Conservation (phyloP, 2,329 filamentous ascomycete genomes). For the Coccinonectria pachysandricola region DNA sequence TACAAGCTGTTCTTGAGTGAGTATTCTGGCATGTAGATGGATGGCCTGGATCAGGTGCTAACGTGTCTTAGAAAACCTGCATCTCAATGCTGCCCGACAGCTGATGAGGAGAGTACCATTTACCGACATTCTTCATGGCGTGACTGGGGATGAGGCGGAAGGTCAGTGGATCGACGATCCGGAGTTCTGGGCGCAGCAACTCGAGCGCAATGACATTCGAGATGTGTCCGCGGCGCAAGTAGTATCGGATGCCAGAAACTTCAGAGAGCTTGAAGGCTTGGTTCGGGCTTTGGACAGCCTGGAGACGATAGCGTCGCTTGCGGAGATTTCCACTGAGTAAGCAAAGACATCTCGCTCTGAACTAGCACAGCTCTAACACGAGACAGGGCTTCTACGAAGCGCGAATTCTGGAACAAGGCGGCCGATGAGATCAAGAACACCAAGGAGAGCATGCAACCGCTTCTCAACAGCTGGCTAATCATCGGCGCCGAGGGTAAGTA, state of each 20-base stretch:
- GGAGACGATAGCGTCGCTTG: slow-evolving; percentile 53
- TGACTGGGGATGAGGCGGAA: slow-evolving; percentile 27
- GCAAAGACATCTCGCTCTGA: slow-evolving; percentile 14
- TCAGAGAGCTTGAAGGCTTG: slow-evolving; percentile 59
- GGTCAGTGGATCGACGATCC: slow-evolving; percentile 29
- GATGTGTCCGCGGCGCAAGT: slow-evolving; percentile 32
- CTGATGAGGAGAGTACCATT: slow-evolving; percentile 43
- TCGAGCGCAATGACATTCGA: slow-evolving; percentile 26
- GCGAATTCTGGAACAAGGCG: slow-evolving; percentile 45
- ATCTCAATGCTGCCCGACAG: slow-evolving; percentile 44
- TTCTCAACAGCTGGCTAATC: slow-evolving; percentile 57
- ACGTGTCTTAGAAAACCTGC: slow-evolving; percentile 32
- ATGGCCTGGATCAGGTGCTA: slow-evolving; percentile 1
- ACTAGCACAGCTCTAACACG: slow-evolving; percentile 16
- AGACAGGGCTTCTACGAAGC: slow-evolving; percentile 24
- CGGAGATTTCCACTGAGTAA: slow-evolving; percentile 42
- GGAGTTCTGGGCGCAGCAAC: slow-evolving; percentile 29
- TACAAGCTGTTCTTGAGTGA: slow-evolving; percentile 78
- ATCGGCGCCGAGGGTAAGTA: slow-evolving; percentile 43
- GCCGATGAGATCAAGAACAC: slow-evolving; percentile 42
- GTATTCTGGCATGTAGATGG: slow-evolving; percentile 26
- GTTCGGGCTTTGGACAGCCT: slow-evolving; percentile 55
- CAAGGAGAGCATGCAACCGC: slow-evolving; percentile 45
- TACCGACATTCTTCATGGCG: slow-evolving; percentile 34
- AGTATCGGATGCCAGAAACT: slow-evolving; percentile 46